Evolutionary conservation across 2,329 filamentous ascomycete genomes (phyloP).

Genomic region (Sclerotinia spermophila): DNA sequence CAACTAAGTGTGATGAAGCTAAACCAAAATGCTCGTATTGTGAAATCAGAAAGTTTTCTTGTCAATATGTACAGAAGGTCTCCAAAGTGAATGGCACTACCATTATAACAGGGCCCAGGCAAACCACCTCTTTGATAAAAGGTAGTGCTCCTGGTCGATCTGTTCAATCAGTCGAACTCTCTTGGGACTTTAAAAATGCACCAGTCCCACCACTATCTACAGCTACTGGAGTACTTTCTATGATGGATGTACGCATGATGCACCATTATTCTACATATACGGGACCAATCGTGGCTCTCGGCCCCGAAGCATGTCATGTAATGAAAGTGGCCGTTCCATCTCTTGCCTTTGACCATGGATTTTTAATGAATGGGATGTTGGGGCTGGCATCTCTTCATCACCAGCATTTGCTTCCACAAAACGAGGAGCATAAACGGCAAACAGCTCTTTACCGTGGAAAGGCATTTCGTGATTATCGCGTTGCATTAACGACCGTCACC

Average conservation of each 20-base stretch:
- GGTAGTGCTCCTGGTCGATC: neutral
- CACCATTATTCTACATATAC: conserved; percentile 34
- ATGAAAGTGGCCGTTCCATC: conserved; percentile 28
- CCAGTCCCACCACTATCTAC: conserved; percentile 22
- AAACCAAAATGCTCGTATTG: conserved; percentile 34
- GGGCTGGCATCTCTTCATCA: conserved; percentile 33
- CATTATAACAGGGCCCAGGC: neutral
- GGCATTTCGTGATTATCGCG: conserved; percentile 30
- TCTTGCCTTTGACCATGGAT: conserved; percentile 34
- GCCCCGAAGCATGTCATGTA: conserved; percentile 19
- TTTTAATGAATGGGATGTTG: conserved; percentile 31
- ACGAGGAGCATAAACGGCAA: conserved; percentile 20
- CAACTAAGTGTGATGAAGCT: conserved; percentile 33
- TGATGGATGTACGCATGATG: conserved; percentile 31
- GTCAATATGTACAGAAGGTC: conserved; percentile 24
- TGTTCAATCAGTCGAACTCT: neutral
- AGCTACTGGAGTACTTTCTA: conserved; percentile 25
- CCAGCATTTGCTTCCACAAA: conserved; percentile 25
- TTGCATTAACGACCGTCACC: conserved; percentile 23
- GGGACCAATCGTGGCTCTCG: conserved; percentile 24
- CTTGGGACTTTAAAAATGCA: conserved; percentile 16
- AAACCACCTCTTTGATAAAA: neutral
- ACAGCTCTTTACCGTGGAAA: conserved; percentile 30
- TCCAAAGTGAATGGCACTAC: neutral
- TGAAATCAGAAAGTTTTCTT: conserved; percentile 30